These are phyloP conservation scores for Rhodotorula mucilaginosa DNA, from an alignment of 1,284 basidiomycete species.

Conservation along the genomic window DNA sequence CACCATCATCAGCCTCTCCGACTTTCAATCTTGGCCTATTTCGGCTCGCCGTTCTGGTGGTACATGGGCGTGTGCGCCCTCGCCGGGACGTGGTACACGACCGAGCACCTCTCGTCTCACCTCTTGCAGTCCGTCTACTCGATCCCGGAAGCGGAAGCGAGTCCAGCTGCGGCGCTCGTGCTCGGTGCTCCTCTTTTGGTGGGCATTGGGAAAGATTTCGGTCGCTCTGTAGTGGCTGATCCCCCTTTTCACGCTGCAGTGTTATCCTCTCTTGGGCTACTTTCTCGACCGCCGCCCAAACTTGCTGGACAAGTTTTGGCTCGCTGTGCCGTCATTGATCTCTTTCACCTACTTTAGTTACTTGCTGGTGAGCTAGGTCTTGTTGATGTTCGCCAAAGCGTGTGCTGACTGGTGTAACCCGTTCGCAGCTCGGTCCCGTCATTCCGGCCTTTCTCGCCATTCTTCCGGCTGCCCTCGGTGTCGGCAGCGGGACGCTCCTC, in stretches of 20 bases:
- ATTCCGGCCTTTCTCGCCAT: conserved; percentile 16
- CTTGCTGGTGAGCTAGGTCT: conserved; percentile 5
- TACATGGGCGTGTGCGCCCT: conserved; percentile 23
- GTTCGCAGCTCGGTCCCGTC: conserved; percentile 5
- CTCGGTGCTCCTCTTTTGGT: conserved; percentile 21
- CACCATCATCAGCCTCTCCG: not conserved
- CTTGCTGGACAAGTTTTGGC: conserved; percentile 14
- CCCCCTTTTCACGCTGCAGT: not conserved
- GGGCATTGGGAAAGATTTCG: no score
- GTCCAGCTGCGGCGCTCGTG: conserved; percentile 14
- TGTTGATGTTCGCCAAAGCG: no score
- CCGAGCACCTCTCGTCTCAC: conserved; percentile 29
- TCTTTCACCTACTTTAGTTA: conserved; percentile 7
- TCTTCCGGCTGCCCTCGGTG: conserved; percentile 20
- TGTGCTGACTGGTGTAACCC: not conserved
- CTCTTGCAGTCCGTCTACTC: conserved; percentile 24
- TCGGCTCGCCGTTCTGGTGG: conserved; percentile 30
- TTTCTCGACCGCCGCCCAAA: conserved; percentile 16
- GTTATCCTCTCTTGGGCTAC: conserved; percentile 24
- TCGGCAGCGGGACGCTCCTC: conserved; percentile 27
- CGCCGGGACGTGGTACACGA: conserved; percentile 33
- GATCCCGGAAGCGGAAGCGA: conserved; percentile 8
- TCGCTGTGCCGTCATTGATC: conserved; percentile 13
- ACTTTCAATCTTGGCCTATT: conserved; percentile 4
- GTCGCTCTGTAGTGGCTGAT: not conserved